Percentiles rank a stretch among this genome's conserved stretches.
These are phyloP conservation scores for Leptographium flavum DNA, from an alignment of 2,329 filamentous ascomycete species.

Conservation along the genomic window DNA sequence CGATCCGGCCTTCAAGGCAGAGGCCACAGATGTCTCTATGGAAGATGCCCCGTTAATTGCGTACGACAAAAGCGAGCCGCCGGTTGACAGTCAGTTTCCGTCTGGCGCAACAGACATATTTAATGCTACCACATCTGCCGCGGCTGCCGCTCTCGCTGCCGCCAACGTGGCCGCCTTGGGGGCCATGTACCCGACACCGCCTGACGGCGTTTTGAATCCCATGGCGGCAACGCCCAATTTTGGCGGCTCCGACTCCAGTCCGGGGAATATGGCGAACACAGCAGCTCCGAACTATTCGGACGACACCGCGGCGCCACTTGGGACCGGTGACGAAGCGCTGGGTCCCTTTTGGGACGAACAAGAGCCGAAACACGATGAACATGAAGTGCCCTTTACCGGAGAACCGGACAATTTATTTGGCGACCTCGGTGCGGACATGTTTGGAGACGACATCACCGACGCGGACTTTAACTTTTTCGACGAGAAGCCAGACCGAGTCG, in stretches of 20 bases:
- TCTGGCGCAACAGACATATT: constrained; percentile 13
- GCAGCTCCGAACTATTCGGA: constrained; percentile 24
- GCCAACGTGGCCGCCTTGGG: constrained; percentile 24
- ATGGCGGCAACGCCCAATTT: constrained; percentile 40
- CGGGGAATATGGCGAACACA: constrained; percentile 26
- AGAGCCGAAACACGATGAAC: constrained; percentile 31
- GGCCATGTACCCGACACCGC: constrained; percentile 58
- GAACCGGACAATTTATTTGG: constrained; percentile 47
- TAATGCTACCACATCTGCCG: constrained; percentile 14
- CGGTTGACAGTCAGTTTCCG: background rate
- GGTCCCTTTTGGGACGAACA: constrained; percentile 24
- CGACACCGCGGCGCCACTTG: constrained; percentile 14
- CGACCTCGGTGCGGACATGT: constrained; percentile 55
- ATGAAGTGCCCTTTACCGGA: constrained; percentile 27
- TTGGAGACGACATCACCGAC: constrained; percentile 66
- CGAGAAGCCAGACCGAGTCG: constrained; percentile 33
- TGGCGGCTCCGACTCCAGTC: constrained; percentile 41
- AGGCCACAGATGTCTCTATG: constrained; percentile 6
- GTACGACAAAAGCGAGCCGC: background rate
- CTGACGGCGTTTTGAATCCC: constrained; percentile 45
- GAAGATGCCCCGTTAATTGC: constrained; percentile 3
- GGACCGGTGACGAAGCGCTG: constrained; percentile 16
- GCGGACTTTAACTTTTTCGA: constrained; percentile 79
- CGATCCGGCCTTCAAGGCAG: background rate
- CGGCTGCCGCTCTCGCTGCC: constrained; percentile 3